These are phyloP conservation scores for Pelargonium cotyledonis DNA, from an alignment of 441 rosid genomes.

Conservation along the genomic window DNA sequence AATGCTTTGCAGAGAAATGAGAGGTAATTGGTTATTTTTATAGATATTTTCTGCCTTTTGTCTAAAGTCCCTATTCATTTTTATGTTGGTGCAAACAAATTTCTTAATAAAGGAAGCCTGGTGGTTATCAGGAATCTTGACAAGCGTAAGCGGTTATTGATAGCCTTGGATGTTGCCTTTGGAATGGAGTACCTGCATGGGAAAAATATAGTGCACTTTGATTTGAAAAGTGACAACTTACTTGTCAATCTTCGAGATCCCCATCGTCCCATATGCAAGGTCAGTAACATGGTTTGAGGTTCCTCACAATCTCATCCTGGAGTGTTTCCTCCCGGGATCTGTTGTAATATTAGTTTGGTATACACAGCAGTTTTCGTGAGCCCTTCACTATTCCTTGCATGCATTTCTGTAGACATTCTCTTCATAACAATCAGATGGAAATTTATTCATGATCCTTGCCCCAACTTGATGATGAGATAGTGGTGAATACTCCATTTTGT, in stretches of 20 bases:
- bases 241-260: conserved; percentile 79
- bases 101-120: neutral
- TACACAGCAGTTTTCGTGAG: neutral
- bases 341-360: neutral
- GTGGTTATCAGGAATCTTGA: conserved; percentile 41
- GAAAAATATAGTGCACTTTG: conserved; percentile 66
- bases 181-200: conserved; percentile 77
- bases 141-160: conserved; percentile 50
- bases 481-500: no score
- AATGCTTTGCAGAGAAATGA: conserved; percentile 58
- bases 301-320: neutral
- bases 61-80: neutral
- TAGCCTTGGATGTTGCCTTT: conserved; percentile 71
- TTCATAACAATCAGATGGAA: no score
- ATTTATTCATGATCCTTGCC: no score
- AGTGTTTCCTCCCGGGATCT: neutral
- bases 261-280: conserved; percentile 73
- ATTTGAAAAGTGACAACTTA: conserved; percentile 68
- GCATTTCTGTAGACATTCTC: no score
- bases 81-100: no score
- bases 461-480: no score
- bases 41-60: neutral
- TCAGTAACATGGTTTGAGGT: conserved; percentile 6
- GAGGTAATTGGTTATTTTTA: conserved; percentile 28
- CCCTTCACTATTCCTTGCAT: neutral